phyloP scores from a whole-genome alignment of 345 rosid species.

The Orychophragmus violaceus region DNA sequence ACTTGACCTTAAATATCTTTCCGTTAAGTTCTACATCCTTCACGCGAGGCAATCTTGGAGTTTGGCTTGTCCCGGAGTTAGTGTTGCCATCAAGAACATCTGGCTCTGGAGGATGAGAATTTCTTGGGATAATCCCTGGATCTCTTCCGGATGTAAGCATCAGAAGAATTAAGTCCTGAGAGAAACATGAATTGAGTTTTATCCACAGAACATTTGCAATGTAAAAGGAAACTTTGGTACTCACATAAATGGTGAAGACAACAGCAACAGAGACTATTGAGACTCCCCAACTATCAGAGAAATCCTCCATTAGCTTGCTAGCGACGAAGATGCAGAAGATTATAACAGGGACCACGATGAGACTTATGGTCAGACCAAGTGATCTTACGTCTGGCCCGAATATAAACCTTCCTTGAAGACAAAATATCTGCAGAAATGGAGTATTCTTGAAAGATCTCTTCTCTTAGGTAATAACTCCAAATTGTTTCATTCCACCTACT shows the following conservation, averaged over 20 bases:
- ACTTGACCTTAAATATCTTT: conserved; percentile 58
- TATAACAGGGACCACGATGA: conserved; percentile 57
- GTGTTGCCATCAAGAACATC: conserved; percentile 47
- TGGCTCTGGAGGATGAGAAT: conserved; percentile 63
- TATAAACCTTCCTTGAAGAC: conserved; percentile 65
- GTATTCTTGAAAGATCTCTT: not conserved
- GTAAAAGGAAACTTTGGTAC: not conserved
- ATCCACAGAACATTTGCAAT: not conserved
- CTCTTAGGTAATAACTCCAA: not conserved
- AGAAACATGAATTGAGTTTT: not conserved
- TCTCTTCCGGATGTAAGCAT: conserved; percentile 86
- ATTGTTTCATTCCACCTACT: not conserved
- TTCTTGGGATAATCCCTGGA: conserved; percentile 94
- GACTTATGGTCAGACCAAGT: conserved; percentile 54
- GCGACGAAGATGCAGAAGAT: conserved; percentile 69
- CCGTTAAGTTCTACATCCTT: conserved; percentile 75
- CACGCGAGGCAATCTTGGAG: conserved; percentile 49
- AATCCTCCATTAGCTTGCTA: conserved; percentile 39
- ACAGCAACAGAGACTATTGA: conserved; percentile 34
- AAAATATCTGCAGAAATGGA: conserved; percentile 58
- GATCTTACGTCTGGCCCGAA: conserved; percentile 90
- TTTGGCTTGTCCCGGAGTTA: conserved; percentile 42
- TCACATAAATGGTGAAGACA: conserved; percentile 29
- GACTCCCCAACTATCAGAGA: conserved; percentile 46
- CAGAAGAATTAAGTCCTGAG: conserved; percentile 68